A percentile compares a stretch with the other conserved stretches of the same genome.
Conservation (phyloP, 306 rosid genomes). For the Vicia villosa region DNA sequence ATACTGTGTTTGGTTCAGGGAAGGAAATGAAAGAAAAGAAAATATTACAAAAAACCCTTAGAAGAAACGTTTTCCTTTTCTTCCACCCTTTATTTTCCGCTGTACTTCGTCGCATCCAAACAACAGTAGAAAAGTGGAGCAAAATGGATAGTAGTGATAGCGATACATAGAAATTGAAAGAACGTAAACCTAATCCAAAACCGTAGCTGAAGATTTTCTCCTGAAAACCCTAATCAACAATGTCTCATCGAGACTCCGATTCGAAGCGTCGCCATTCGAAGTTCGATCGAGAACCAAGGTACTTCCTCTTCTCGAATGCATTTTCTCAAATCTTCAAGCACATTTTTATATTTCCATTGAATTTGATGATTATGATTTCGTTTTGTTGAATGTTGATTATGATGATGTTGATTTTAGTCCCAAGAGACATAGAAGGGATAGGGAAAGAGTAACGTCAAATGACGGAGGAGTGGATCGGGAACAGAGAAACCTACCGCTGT, state of each 20-base stretch:
- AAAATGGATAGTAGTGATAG: background rate
- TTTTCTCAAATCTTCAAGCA: background rate
- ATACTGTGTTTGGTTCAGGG: too few species aligned
- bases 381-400: conserved; percentile 30
- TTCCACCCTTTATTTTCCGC: background rate
- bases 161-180: background rate
- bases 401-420: conserved; percentile 51
- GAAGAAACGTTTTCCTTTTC: background rate
- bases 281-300: conserved; percentile 84
- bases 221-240: conserved; percentile 28
- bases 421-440: conserved; percentile 78
- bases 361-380: background rate
- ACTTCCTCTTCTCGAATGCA: too few species aligned
- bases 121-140: background rate
- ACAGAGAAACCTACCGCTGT: too few species aligned
- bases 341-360: background rate
- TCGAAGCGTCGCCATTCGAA: conserved; percentile 72
- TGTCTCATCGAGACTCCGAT: conserved; percentile 83
- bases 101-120: background rate
- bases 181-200: conserved; percentile 3
- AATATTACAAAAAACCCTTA: too few species aligned
- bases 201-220: background rate
- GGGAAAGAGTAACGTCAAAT: conserved; percentile 46
- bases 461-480: conserved; percentile 32
- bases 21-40: too few species aligned